Conservation (phyloP, 148 eudicot species). For the Heliamphora exappendiculata region DNA sequence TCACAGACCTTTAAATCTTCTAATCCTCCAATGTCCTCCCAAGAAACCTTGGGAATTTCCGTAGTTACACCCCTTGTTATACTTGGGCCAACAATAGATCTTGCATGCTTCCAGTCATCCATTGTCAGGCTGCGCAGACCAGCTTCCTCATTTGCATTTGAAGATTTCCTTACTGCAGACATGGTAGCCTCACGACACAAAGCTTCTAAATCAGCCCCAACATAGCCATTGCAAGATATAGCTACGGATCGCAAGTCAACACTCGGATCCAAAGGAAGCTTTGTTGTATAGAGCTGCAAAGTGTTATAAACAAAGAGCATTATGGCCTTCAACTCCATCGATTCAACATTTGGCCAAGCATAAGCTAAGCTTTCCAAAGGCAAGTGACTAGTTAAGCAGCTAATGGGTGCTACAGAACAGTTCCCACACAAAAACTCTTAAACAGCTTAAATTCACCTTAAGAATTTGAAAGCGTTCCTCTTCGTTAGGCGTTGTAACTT, state of each 20-base stretch:
- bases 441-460: constrained; percentile 28
- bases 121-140: constrained; percentile 36
- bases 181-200: constrained; percentile 83
- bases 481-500: constrained; percentile 91
- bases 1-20: constrained; percentile 66
- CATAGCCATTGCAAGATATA: constrained; percentile 90
- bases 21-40: constrained; percentile 95
- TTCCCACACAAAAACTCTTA: neutral
- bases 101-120: constrained; percentile 80
- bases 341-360: neutral
- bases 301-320: neutral
- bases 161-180: constrained; percentile 37
- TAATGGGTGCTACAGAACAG: neutral
- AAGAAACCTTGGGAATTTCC: constrained; percentile 81
- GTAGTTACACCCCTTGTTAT: constrained; percentile 86
- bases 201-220: constrained; percentile 97
- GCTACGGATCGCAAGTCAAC: constrained; percentile 64
- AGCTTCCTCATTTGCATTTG: constrained; percentile 28
- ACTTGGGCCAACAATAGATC: constrained; percentile 76
- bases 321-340: neutral
- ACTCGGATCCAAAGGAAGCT: constrained; percentile 51
- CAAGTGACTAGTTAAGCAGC: neutral
- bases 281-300: constrained; percentile 69
- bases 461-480: constrained; percentile 75
- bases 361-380: neutral